Base-by-base conservation (phyloP, 306 rosid species). In the Malus fusca region DNA sequence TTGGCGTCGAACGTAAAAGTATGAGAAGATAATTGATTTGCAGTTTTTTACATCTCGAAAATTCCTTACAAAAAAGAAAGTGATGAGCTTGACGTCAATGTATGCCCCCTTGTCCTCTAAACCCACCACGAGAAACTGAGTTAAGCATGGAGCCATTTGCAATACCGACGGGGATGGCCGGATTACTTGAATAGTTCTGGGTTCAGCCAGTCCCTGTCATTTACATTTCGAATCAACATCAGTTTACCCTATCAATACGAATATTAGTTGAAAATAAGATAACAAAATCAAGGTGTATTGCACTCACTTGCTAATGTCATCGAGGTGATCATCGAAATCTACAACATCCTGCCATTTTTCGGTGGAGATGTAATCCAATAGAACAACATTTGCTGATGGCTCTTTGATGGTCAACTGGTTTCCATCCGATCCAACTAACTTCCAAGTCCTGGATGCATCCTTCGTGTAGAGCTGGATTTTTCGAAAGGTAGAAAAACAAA, bases 241-340 rank as follows among this genome's bases (percentile, higher is more conserved):
- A 51, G 8, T 48, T 52, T 28, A 40, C 25, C 8, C 25, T 66
- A 62, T 12, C 66, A 66, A 23, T 11, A 71, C 14, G 12, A 11
- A 71, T 44, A 31, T 23, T 13, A 12, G 10, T 4, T 21, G 17
- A 56, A 66, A 23, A 75, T 2, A 70, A 4, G 14, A 40, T 14
- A 26, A 58, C 37, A 46, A 61, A 37, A 64, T 18, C 43, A 11
- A n/a, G 77, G 9, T 11, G 42, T 60, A 76, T 7, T 67, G 53
- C 17, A 44, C 90, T 82, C 66, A 92, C 98, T 92, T 89, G 96
- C 96, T 95, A 76, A 95, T 92, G 86, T 95, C 98, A 44, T 95
- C 94, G 4, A 92, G 96, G 84, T 95, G 98, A 44, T 95, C 98
- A 65, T 95, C 98, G 56, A 95, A 92, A 81, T 95, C 98, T 46